phyloP scores from a whole-genome alignment of 2,329 filamentous ascomycete species.

The Grosmannia penicillata region DNA sequence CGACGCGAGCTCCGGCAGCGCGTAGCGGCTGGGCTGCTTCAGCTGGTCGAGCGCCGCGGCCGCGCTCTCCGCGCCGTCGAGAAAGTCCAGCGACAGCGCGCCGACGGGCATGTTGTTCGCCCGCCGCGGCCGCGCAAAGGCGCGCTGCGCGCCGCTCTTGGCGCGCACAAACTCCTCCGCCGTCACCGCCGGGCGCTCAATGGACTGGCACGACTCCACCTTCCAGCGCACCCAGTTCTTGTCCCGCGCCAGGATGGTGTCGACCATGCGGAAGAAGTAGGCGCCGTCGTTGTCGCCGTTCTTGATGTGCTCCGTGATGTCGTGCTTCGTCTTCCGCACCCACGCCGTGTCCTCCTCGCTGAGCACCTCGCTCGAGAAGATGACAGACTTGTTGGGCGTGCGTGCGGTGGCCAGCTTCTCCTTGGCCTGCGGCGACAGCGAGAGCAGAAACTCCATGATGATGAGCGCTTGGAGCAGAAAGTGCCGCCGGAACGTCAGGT shows the following conservation, averaged over 20 bases:
- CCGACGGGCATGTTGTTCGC: slow-evolving; percentile 54
- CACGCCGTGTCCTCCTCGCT: slow-evolving; percentile 82
- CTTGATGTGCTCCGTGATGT: slow-evolving; percentile 72
- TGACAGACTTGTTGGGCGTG: slow-evolving; percentile 68
- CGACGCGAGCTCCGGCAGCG: slow-evolving; percentile 51
- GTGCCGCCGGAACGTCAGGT: slow-evolving; percentile 85
- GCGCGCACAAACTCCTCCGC: slow-evolving; percentile 55
- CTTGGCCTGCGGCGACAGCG: slow-evolving; percentile 68
- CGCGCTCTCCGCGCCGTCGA: slow-evolving; percentile 47
- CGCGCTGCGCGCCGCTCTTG: slow-evolving; percentile 47
- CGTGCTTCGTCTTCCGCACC: slow-evolving; percentile 62
- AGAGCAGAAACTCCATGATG: slow-evolving; percentile 88
- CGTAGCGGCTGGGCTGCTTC: slow-evolving; percentile 48
- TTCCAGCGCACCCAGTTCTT: slow-evolving; percentile 99
- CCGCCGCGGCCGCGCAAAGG: slow-evolving; percentile 57
- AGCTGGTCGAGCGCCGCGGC: slow-evolving; percentile 51
- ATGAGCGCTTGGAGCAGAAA: slow-evolving; percentile 93
- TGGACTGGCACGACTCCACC: slow-evolving; percentile 78
- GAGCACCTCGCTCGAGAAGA: slow-evolving; percentile 61
- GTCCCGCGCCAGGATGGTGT: slow-evolving; percentile 86
- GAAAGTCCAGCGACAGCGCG: slow-evolving; percentile 62
- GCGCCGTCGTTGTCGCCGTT: slow-evolving; percentile 63
- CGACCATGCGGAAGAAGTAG: slow-evolving; percentile 92
- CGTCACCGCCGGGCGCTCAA: slow-evolving; percentile 60
- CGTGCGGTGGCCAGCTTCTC: slow-evolving; percentile 56